Conservation (phyloP, 805 yeast species). For the Metschnikowia baotianmanensis region DNA sequence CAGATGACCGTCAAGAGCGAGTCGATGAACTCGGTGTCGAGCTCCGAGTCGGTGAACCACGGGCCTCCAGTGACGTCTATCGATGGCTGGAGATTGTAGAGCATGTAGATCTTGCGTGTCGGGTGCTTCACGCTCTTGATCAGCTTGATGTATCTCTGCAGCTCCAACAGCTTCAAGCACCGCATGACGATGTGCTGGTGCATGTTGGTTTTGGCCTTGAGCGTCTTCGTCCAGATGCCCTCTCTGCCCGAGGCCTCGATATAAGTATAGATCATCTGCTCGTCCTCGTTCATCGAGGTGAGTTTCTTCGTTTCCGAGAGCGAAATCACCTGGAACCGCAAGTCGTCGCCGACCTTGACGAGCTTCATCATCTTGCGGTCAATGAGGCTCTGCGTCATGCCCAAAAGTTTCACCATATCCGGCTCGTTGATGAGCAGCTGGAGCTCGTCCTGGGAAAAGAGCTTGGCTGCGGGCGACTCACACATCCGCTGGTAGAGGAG, state of each 20-base stretch:
- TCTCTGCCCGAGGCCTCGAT: slow-evolving; percentile 93
- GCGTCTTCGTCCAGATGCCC: slow-evolving; percentile 94
- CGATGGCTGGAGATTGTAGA: slow-evolving; percentile 89
- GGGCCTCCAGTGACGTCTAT: slow-evolving; percentile 98
- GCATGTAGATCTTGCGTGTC: slow-evolving; percentile 93
- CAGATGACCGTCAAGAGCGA: slow-evolving; percentile 80
- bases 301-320: slow-evolving; percentile 73
- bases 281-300: slow-evolving; percentile 78
- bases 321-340: slow-evolving; percentile 73
- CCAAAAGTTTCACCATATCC: slow-evolving; percentile 45
- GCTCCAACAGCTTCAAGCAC: slow-evolving; percentile 76
- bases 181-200: slow-evolving; percentile 89
- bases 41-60: slow-evolving; percentile 95
- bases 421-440: slow-evolving; percentile 45
- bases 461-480: slow-evolving; percentile 42
- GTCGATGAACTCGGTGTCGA: slow-evolving; percentile 91
- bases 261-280: slow-evolving; percentile 84
- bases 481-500: slow-evolving; percentile 66
- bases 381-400: slow-evolving; percentile 50
- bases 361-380: slow-evolving; percentile 64
- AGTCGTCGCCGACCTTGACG: slow-evolving; percentile 61
- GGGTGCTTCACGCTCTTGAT: slow-evolving; percentile 91
- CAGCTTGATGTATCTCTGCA: slow-evolving; percentile 78
- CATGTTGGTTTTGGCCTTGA: slow-evolving; percentile 81
- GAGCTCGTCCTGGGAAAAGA: slow-evolving; percentile 70